phyloP scores from a whole-genome alignment of 345 rosid genomes.

The Populus deltoides region DNA sequence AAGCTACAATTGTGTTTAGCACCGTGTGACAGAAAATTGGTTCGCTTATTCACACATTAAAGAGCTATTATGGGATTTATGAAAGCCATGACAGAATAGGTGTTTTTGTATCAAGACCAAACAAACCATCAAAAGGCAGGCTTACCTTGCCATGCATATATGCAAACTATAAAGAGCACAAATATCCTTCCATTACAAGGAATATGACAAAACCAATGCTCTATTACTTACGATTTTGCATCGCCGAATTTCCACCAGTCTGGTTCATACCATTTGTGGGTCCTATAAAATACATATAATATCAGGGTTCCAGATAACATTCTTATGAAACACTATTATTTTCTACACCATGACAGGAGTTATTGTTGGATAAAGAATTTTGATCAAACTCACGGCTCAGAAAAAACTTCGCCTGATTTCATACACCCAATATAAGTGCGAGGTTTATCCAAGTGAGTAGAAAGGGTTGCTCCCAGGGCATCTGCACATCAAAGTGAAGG shows the following conservation, averaged over 20 bases:
- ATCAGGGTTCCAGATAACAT: not conserved
- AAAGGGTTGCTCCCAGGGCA: constrained; percentile 66
- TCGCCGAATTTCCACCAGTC: constrained; percentile 98
- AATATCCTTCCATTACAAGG: not conserved
- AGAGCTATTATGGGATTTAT: not conserved
- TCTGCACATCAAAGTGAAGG: constrained; percentile 37
- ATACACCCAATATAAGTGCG: constrained; percentile 82
- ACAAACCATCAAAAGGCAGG: not conserved
- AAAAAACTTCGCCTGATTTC: constrained; percentile 76
- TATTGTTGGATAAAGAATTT: constrained; percentile 3
- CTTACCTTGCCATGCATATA: not conserved
- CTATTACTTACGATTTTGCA: constrained; percentile 59
- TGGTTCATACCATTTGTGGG: constrained; percentile 68
- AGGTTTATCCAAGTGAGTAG: constrained; percentile 56
- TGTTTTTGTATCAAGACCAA: not conserved
- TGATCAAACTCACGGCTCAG: constrained; percentile 60
- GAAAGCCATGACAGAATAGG: not conserved
- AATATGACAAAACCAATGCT: not conserved
- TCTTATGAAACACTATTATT: not conserved
- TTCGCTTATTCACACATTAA: not conserved
- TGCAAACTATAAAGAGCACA: not conserved
- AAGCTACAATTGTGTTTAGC: no score
- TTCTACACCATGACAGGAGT: not conserved
- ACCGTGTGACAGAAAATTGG: not conserved
- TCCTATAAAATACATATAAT: constrained; percentile 37